Evolutionary conservation across 2,329 filamentous ascomycete genomes (phyloP), one percentile per base, ranked within the genome.

Genomic region (Diaporthe sp.): DNA sequence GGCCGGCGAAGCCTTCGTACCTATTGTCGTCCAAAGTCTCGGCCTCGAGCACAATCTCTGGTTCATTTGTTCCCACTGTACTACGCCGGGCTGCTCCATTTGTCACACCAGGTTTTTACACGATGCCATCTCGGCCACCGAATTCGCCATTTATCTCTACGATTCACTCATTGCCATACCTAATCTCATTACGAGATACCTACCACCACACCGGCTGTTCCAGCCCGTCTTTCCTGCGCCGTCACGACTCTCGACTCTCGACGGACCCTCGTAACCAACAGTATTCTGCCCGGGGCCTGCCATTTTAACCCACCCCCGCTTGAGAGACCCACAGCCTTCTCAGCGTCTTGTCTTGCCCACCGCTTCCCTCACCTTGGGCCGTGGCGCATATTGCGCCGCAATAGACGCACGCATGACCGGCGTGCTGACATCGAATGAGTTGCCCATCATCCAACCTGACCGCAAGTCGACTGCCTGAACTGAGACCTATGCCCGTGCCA

Each of bases 61-160:
- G 49, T 55, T 70, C 49, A 49, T 49, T 49, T n/a, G 31, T 68
- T 51, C 47, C 47, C 63, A 68, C 44, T 51, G 63, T 47, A 37
- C 63, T 34, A 51, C 61, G 61, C 61, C 47, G 31, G 31, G 28
- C 63, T 53, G 47, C 47, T 68, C 65, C 65, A 68, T 37, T 53
- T 68, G 65, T 68, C 65, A 39, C 65, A 68, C 65, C 47, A 68
- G 47, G 6, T 39, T 42, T 68, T 68, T 68, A 53, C 65, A 68
- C 65, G 65, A 68, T 68, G 8, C 31, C 65, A 68, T 68, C 47
- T 68, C 47, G 65, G 34, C 65, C 65, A n/a, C 47, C 31, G 34
- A 28, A 70, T 70, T 70, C 65, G 65, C 65, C 65, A 55, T 70
- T 55, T 70, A 55, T 70, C 65, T 55, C 65, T 53, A 17, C 65